Evolutionary conservation across 306 rosid genomes (phyloP), one percentile per base, ranked within the genome.

Genomic region (Fragaria vesca): DNA sequence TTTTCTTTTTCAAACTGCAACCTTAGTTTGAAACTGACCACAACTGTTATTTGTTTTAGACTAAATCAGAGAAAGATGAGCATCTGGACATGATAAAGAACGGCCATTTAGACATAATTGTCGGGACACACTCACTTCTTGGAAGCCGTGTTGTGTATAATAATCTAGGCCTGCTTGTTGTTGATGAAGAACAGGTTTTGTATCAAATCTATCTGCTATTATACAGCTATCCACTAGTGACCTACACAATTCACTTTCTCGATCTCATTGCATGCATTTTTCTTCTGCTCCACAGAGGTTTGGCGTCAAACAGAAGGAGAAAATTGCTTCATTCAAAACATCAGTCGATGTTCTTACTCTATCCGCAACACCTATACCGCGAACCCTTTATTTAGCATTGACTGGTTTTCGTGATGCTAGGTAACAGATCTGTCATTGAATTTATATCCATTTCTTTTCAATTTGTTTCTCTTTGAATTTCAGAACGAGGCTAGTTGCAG

Each of bases 231-330:
- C 80, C 77, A 69, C 74, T 38, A 4, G 69, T 78, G 72, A 75
- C 80, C 66, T 48, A 54, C 38, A 26, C 32, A 61, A 70, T 46
- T 63, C 66, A 46, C 60, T 24, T 66, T 71, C 67, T 76, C 42
- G 60, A n/a, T 71, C 57, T 47, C 45, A 76, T 72, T 71, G 67
- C 67, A 54, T 38, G 52, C 34, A 70, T 78, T 86, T 81, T 78
- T 46, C 30, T 71, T 72, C 38, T 79, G 71, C 80, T 81, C 60
- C 52, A 61, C 87, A 92, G 96, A 92, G 98, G 87, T 95, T 95
- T 88, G 98, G 98, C 43, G 97, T 95, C 87, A 92, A 95, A 76
- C 98, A 95, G 81, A 95, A 95, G 87, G 98, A 92, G 91, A 91
- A 82, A 81, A 92, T 95, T 73, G 97, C 98, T 83, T 91, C 97